A percentile compares a stretch with the other conserved stretches of the same genome.
phyloP scores from a whole-genome alignment of 306 rosid species.

The Rosa chinensis region DNA sequence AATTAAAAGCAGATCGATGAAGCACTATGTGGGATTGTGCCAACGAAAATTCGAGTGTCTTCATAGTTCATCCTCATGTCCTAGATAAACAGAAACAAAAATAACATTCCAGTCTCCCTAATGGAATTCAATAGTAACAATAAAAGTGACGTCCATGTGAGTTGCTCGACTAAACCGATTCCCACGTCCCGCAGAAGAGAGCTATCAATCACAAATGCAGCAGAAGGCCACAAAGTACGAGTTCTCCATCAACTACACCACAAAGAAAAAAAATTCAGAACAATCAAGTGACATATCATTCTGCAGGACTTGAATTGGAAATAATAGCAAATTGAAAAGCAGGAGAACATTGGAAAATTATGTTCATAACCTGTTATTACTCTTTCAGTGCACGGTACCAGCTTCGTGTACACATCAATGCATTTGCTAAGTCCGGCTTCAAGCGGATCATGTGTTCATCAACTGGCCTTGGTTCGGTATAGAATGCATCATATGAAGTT shows the following conservation, averaged over 20 bases:
- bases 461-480: constrained; percentile 18
- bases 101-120: not conserved
- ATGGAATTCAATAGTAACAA: not conserved
- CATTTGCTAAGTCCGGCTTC: constrained; percentile 10
- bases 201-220: constrained; percentile 2
- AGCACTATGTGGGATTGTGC: not conserved
- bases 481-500: constrained; percentile 6
- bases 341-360: not conserved
- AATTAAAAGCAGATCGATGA: not conserved
- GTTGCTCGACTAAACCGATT: not conserved
- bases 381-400: constrained; percentile 12
- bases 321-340: not conserved
- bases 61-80: not conserved
- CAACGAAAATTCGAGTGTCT: not conserved
- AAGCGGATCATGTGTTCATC: not conserved
- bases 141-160: not conserved
- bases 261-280: not conserved
- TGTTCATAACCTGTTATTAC: not conserved
- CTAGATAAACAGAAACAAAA: not conserved
- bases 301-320: not conserved
- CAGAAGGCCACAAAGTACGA: not conserved
- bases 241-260: not conserved
- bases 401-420: constrained; percentile 12
- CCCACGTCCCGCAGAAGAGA: not conserved
- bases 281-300: not conserved